These are phyloP conservation scores for Ustilago bromivora DNA, from an alignment of 1,284 basidiomycete species.

Conservation along the genomic window DNA sequence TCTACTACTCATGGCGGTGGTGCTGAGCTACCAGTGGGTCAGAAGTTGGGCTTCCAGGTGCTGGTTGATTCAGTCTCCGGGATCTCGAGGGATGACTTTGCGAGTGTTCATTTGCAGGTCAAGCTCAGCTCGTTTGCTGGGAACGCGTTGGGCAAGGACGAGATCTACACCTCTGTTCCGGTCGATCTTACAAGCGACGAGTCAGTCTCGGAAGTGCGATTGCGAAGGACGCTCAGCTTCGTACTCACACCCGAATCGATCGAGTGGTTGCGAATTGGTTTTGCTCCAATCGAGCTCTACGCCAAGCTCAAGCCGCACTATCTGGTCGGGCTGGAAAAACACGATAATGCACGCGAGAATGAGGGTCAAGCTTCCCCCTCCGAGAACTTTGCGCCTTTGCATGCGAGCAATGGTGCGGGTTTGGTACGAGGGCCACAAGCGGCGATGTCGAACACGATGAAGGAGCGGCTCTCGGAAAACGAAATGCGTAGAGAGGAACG, in stretches of 20 bases:
- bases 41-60: slow-evolving; percentile 61
- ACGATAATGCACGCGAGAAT: slow-evolving; percentile 48
- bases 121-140: slow-evolving; percentile 60
- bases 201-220: slow-evolving; percentile 39
- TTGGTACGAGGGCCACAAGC: neutral
- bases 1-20: slow-evolving; percentile 19
- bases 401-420: slow-evolving; percentile 15
- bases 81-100: slow-evolving; percentile 45
- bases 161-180: slow-evolving; percentile 57
- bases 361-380: neutral
- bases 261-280: slow-evolving; percentile 42
- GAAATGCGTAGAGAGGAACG: slow-evolving; percentile 89
- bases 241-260: slow-evolving; percentile 51
- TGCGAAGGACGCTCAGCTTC: slow-evolving; percentile 59
- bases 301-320: slow-evolving; percentile 45
- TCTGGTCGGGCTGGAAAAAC: slow-evolving; percentile 45
- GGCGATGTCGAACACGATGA: slow-evolving; percentile 38
- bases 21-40: slow-evolving; percentile 44
- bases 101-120: slow-evolving; percentile 56
- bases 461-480: slow-evolving; percentile 77
- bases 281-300: slow-evolving; percentile 56
- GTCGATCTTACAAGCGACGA: slow-evolving; percentile 44
- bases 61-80: slow-evolving; percentile 56
- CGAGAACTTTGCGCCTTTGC: slow-evolving; percentile 30
- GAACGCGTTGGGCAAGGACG: slow-evolving; percentile 46